Conservation (phyloP, 129 eudicot species). For the Rutidosis leptorrhynchoides region DNA sequence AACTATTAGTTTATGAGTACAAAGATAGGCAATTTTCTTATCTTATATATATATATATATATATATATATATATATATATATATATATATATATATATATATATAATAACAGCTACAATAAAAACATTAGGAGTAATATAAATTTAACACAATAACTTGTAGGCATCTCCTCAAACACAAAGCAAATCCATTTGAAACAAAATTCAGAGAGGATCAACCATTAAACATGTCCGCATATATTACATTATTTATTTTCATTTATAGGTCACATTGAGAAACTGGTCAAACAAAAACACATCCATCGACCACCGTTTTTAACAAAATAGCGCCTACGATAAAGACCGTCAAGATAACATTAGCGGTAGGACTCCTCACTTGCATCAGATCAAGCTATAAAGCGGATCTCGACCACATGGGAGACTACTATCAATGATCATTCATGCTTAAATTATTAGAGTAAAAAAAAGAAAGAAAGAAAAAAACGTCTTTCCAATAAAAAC, state of each 20-base stretch:
- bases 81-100: too few relatives aligned
- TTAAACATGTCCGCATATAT: not conserved
- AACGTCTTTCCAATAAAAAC: conserved; percentile 22
- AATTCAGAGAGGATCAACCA: not conserved
- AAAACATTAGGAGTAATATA: not conserved
- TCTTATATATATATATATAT: too few relatives aligned
- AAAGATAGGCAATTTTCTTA: too few relatives aligned
- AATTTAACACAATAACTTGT: conserved; percentile 8
- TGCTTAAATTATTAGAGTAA: conserved; percentile 2
- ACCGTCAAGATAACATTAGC: conserved; percentile 7
- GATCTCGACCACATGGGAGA: conserved; percentile 4
- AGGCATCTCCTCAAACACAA: conserved; percentile 3
- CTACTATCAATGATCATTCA: conserved; percentile 8
- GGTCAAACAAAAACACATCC: not conserved
- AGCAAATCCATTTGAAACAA: not conserved
- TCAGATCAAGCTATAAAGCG: conserved; percentile 7
- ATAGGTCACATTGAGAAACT: not conserved
- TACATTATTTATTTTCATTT: not conserved
- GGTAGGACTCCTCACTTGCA: conserved; percentile 23
- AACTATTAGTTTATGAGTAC: too few relatives aligned
- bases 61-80: too few relatives aligned
- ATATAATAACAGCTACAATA: too few relatives aligned
- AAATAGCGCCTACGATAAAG: not conserved
- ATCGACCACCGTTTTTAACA: not conserved
- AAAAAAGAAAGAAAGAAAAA: too few relatives aligned